These are phyloP conservation scores for Puccinia polysora DNA, from an alignment of 1,284 basidiomycete species.

Conservation along the genomic window DNA sequence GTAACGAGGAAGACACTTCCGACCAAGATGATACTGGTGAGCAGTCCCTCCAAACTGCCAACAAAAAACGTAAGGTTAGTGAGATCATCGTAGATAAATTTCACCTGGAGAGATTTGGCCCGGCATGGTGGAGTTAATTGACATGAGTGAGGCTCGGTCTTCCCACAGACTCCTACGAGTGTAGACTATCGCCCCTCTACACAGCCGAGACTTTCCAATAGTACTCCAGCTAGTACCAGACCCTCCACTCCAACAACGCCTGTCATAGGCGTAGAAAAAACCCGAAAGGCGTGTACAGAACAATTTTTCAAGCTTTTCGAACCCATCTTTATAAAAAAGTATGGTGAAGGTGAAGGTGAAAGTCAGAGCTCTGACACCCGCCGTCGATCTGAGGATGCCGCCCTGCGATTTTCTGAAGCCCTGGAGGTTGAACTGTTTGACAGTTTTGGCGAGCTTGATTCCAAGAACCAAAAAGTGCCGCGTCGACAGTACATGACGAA, in stretches of 20 bases:
- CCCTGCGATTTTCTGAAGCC: slow-evolving; percentile 9
- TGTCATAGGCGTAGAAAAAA: slow-evolving; percentile 5
- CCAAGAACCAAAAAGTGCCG: slow-evolving; percentile 6
- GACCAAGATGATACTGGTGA: too few species aligned
- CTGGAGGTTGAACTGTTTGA: slow-evolving; percentile 21
- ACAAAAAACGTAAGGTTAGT: slow-evolving; percentile 22
- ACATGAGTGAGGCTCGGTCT: too few species aligned
- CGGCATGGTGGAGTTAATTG: too few species aligned
- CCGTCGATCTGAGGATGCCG: too few species aligned
- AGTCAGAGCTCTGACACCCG: too few species aligned
- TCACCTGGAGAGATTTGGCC: too few species aligned
- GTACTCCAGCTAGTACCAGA: background rate
- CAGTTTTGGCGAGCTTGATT: slow-evolving; percentile 14
- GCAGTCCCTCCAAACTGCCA: background rate
- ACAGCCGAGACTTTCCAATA: background rate
- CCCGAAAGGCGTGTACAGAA: slow-evolving; percentile 11
- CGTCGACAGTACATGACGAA: slow-evolving; percentile 25
- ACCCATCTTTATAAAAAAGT: background rate
- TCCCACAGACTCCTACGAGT: background rate
- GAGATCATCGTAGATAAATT: too few species aligned
- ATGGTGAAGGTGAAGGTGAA: background rate
- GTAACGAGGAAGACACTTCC: too few species aligned
- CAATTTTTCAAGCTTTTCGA: slow-evolving; percentile 29
- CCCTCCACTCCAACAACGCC: background rate
- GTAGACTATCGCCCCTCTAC: background rate